phyloP scores from a whole-genome alignment of 257 asterid genomes.

The Solanum acaule region DNA sequence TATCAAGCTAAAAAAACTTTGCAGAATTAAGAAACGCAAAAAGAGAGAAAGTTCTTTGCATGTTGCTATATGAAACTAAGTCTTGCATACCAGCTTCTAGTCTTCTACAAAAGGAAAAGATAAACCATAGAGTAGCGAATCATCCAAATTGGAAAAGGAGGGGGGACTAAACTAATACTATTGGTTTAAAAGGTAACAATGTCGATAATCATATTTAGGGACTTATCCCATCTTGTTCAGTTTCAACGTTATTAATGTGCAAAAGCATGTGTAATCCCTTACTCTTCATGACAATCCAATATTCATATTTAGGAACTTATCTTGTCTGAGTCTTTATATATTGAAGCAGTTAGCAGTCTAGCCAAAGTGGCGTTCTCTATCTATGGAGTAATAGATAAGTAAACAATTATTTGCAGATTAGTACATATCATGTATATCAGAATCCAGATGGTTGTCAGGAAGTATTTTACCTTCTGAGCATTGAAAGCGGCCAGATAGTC shows the following conservation, averaged over 20 bases:
- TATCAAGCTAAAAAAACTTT: background rate
- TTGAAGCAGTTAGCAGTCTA: background rate
- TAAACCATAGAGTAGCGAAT: background rate
- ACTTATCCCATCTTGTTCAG: background rate
- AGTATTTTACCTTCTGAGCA: conserved; percentile 64
- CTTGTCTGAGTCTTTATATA: background rate
- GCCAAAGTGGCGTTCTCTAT: background rate
- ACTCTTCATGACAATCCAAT: background rate
- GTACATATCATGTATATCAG: background rate
- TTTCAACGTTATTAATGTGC: background rate
- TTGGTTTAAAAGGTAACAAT: background rate
- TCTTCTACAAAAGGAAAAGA: background rate
- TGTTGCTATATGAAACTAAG: background rate
- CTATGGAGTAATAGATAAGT: background rate
- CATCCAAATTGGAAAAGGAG: background rate
- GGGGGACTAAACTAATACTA: background rate
- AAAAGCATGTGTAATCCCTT: background rate
- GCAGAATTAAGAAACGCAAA: background rate
- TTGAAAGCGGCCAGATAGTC: conserved; percentile 71
- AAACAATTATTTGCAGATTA: background rate
- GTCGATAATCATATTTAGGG: background rate
- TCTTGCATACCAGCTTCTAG: background rate
- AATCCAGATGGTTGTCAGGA: background rate
- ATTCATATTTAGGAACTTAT: background rate
- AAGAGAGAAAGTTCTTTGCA: background rate